Evolutionary conservation across 2,329 filamentous ascomycete genomes (phyloP).

Genomic region (Penicillium sp.): DNA sequence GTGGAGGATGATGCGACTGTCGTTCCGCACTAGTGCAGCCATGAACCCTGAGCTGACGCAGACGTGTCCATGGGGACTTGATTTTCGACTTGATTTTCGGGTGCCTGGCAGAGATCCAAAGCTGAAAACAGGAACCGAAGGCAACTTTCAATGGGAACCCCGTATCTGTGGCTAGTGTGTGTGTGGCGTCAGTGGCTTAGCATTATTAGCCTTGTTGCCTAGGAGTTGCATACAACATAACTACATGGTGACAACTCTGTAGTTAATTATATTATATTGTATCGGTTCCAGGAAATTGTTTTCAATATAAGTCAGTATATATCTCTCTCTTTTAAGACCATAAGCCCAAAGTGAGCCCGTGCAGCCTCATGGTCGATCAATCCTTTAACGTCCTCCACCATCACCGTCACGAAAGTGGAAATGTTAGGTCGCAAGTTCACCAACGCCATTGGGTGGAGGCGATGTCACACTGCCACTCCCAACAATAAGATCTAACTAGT

Average conservation of each 20-base stretch:
- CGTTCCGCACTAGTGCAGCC: conserved; percentile 38
- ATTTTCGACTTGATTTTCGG: too few species aligned
- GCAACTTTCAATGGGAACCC: background rate
- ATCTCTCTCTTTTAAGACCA: background rate
- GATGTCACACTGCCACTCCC: background rate
- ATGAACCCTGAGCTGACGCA: conserved; percentile 8
- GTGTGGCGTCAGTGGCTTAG: background rate
- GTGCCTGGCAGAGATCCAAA: background rate
- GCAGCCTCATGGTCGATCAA: background rate
- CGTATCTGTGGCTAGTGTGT: background rate
- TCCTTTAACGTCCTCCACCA: background rate
- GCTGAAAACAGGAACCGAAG: background rate
- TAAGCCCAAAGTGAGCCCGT: background rate
- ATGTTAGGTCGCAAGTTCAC: background rate
- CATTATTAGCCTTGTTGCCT: background rate
- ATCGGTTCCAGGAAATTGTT: too few species aligned
- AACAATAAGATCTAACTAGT: background rate
- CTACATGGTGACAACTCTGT: too few species aligned
- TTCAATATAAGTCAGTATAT: too few species aligned
- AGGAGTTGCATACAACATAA: too few species aligned
- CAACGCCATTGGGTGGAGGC: background rate
- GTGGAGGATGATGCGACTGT: conserved; percentile 66
- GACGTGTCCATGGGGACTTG: conserved; percentile 6
- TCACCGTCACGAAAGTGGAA: background rate
- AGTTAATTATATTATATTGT: too few species aligned